Conservation (phyloP, 139 green algal genomes). For the Coccomyxa sp. region DNA sequence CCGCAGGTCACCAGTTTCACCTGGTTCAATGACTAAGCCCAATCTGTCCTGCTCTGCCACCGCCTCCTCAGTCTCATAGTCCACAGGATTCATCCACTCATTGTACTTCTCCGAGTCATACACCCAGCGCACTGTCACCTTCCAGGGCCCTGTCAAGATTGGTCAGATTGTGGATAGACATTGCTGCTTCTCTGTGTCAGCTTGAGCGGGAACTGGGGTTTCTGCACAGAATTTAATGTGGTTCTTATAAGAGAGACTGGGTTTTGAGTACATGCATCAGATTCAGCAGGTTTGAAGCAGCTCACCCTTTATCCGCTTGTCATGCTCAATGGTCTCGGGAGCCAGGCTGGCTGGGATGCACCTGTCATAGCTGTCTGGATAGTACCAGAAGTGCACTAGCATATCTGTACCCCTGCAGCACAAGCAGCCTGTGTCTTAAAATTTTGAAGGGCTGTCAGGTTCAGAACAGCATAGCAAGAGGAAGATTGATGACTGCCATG, state of each 20-base stretch:
- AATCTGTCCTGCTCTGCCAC: conserved; percentile 21
- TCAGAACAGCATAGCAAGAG: neutral
- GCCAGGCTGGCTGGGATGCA: conserved; percentile 50
- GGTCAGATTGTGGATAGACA: neutral
- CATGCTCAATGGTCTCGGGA: conserved; percentile 38
- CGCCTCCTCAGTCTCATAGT: conserved; percentile 70
- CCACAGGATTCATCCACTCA: conserved; percentile 88
- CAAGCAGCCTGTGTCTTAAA: too few species aligned
- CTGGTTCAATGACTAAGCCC: neutral
- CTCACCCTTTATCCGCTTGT: conserved; percentile 8
- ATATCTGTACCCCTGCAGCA: conserved; percentile 32
- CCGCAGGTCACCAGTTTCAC: too few species aligned
- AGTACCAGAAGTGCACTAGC: conserved; percentile 80
- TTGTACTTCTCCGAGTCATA: conserved; percentile 80
- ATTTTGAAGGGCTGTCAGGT: neutral
- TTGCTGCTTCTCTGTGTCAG: neutral
- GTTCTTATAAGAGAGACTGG: too few species aligned
- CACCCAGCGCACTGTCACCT: conserved; percentile 71
- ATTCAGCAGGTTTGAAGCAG: neutral
- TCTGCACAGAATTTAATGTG: too few species aligned
- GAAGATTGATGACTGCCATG: neutral
- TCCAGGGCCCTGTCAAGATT: conserved; percentile 22
- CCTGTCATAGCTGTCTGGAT: conserved; percentile 79
- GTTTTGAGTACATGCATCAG: neutral
- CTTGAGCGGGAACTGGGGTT: too few species aligned